Percentiles rank a stretch among this genome's conserved stretches.
These are phyloP conservation scores for Picea glauca DNA, from an alignment of 75 land plant genomes.

Conservation along the genomic window DNA sequence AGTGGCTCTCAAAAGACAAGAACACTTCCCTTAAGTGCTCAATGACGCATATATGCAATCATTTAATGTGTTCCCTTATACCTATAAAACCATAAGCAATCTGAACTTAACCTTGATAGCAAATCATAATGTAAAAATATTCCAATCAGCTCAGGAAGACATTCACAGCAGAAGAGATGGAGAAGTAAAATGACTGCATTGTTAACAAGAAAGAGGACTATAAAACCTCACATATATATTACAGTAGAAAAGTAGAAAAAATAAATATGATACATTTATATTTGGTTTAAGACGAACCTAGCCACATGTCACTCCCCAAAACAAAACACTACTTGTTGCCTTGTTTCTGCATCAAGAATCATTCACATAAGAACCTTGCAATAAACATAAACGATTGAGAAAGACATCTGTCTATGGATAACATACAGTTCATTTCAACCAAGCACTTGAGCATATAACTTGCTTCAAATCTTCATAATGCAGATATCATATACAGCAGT, in stretches of 20 bases:
- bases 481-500: not conserved
- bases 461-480: not conserved
- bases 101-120: too few relatives aligned
- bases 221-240: too few relatives aligned
- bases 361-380: not conserved
- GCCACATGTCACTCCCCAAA: constrained; percentile 16
- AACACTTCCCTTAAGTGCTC: too few relatives aligned
- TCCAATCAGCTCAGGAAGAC: too few relatives aligned
- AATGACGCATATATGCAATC: too few relatives aligned
- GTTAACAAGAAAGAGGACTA: too few relatives aligned
- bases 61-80: too few relatives aligned
- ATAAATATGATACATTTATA: not conserved
- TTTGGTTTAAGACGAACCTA: constrained; percentile 15
- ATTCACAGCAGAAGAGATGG: too few relatives aligned
- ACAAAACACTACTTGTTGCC: constrained; percentile 17
- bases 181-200: too few relatives aligned
- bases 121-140: too few relatives aligned
- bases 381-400: not conserved
- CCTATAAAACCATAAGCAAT: too few relatives aligned
- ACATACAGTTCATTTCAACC: not conserved
- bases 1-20: too few relatives aligned
- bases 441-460: not conserved
- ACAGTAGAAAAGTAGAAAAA: not conserved
- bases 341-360: constrained; percentile 17
- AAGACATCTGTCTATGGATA: not conserved